Evolutionary conservation across 768 basidiomycete species (phyloP).

Genomic region (Lentinula lateritia): DNA sequence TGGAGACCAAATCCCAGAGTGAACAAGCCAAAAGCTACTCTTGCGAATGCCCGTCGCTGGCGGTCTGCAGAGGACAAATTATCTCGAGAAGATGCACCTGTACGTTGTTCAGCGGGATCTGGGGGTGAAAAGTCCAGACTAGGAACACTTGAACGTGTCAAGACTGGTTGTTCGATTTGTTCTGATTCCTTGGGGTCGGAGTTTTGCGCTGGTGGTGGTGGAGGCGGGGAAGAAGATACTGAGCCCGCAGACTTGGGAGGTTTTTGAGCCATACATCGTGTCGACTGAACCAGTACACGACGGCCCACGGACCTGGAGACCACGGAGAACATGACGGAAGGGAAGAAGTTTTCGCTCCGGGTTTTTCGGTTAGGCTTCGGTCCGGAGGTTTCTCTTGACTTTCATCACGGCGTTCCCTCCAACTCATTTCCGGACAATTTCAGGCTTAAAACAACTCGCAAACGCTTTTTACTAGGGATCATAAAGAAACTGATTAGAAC

Average conservation of each 20-base stretch:
- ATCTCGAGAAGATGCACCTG: slow-evolving; percentile 78
- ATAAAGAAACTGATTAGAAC: no score
- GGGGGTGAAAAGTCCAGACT: slow-evolving; percentile 65
- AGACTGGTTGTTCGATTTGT: neutral
- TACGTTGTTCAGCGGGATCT: slow-evolving; percentile 41
- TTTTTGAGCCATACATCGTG: slow-evolving; percentile 30
- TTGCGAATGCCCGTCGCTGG: slow-evolving; percentile 50
- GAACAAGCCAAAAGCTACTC: slow-evolving; percentile 49
- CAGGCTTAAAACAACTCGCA: no score
- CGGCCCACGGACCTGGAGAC: slow-evolving; percentile 29
- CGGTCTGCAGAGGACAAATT: slow-evolving; percentile 76
- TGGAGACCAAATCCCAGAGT: slow-evolving; percentile 52
- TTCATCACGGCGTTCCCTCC: no score
- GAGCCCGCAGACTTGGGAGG: neutral
- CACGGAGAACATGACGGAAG: slow-evolving; percentile 15
- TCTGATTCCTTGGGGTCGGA: slow-evolving; percentile 4
- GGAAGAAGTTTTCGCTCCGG: neutral
- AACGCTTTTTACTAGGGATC: no score
- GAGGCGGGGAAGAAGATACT: slow-evolving; percentile 11
- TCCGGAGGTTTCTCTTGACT: no score
- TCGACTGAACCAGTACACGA: slow-evolving; percentile 23
- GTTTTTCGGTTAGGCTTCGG: neutral
- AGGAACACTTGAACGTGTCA: slow-evolving; percentile 26
- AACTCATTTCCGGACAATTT: no score
- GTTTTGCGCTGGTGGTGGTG: slow-evolving; percentile 9